Base-by-base conservation (phyloP, 208 protist species). In the Zelonia costaricensis region DNA sequence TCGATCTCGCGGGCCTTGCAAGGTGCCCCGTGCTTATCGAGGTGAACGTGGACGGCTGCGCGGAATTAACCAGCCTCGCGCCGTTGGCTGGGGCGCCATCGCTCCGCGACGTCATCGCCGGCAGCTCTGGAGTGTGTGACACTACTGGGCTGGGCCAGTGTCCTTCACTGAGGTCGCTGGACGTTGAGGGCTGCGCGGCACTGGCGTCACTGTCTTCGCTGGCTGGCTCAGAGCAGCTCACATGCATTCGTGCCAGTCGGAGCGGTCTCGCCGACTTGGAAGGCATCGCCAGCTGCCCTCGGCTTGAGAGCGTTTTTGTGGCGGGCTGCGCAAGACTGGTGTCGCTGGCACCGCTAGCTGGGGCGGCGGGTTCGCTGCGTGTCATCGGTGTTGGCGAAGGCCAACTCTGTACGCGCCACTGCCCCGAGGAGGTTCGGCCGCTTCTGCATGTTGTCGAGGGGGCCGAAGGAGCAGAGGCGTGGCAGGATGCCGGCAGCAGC, bases 21-120 rank as follows among this genome's bases (percentile, higher is more conserved):
- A 22, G 20, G 1, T 67, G 51, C 13, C 7, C 22, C 22, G 36
- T 23, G 2, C 39, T 66, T 4, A 36, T 33, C 1, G 1, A 25
- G 12, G 27, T 66, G 16, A 33, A 66, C 4, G 22, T 66, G 6
- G 44, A 60, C 7, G 43, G 44, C 46, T 54, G 61, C 23, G 6
- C 33, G 6, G 30, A 27, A 13, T 42, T 67, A 3, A 39, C 9
- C 0, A 39, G 18, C 5, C 35, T 59, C 2, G 25, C 61, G 1
- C 42, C 43, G 12, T 36, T 59, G 47, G 20, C 33, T 16, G 51
- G 46, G 15, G 51, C 23, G 44, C 51, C 5, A 20, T n/a, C 43
- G 15, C 51, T 59, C 23, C 20, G 39, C 15, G 18, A 7, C 4
- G 53, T 67, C 28, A 25, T 18, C 27, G 51, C 49, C 33, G 53